Base-by-base conservation (phyloP, 2,329 filamentous ascomycete genomes). In the Sporothrix curviconia region DNA sequence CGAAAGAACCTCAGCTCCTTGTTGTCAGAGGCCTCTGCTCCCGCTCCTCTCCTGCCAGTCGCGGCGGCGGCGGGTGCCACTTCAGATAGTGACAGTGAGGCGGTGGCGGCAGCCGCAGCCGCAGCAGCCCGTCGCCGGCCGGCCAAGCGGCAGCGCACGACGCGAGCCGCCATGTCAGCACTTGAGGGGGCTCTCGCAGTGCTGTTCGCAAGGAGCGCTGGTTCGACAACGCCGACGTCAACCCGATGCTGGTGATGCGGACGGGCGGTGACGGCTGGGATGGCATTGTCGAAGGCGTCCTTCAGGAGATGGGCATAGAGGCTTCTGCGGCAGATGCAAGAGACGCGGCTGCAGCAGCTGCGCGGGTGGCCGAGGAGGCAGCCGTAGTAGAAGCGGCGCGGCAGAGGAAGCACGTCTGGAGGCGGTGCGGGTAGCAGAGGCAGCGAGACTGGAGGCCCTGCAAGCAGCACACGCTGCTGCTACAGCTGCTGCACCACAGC, bases 141-240 rank as follows among this genome's bases (percentile, higher is more conserved):
- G n/a, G 24, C 57, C 4, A 86, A 87, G 66, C 73, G 81, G 17
- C 73, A 78, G 62, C 72, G 87, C n/a, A 89, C 78, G 1, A 91
- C 87, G 0, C 72, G 87, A 47, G 80, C 87, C 12, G 85, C 85
- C 57, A 75, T 86, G 47, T 85, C 85, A 34, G 87, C 87, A 1
- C 71, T 89, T 1, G 87, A 90, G 66, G 86, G 86, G 84, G 86
- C 0, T 75, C 77, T 49, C 79, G 88, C 59, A 77, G 77, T 36
- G 78, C 71, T 1, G 86, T 81, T n/a, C 76, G 86, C 39, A 77
- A 78, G 25, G 86, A 89, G 61, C 76, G 77, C 57, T 90, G 86
- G 84, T 89, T 90, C 64, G 49, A 51, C 4, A 74, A 77, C 4
- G 72, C 75, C 1, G 75, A 77, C 3, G 66, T 86, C 7, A 82